A percentile compares a stretch with the other conserved stretches of the same genome.
These are phyloP conservation scores for Linnemannia hyalina DNA, from an alignment of 192 early-diverging fungal genomes.

Conservation along the genomic window DNA sequence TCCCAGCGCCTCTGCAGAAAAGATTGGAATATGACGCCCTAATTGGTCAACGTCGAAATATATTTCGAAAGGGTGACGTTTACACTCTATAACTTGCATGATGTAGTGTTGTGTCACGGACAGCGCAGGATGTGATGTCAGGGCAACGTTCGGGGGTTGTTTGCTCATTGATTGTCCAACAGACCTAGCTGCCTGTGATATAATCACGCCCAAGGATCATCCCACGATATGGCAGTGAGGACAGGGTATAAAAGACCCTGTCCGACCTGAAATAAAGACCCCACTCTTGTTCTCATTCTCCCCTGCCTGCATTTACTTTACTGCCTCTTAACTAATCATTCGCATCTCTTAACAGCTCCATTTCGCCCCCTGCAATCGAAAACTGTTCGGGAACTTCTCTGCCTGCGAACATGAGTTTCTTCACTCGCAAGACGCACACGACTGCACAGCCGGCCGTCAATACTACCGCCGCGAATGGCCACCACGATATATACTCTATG, in stretches of 20 bases:
- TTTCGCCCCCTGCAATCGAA: slow-evolving; percentile 12
- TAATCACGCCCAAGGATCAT: background rate
- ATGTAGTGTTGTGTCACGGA: background rate
- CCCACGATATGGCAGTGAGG: background rate
- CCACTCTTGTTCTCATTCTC: background rate
- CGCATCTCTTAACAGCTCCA: slow-evolving; percentile 4
- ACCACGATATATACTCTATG: background rate
- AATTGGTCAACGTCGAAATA: background rate
- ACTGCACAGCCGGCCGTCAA: slow-evolving; percentile 9
- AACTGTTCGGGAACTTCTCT: slow-evolving; percentile 4
- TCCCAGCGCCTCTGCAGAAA: too few relatives aligned
- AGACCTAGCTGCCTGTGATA: background rate
- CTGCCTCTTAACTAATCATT: slow-evolving; percentile 1
- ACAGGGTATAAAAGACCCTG: background rate
- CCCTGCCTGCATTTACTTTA: slow-evolving; percentile 5
- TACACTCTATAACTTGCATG: background rate
- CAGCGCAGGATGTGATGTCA: slow-evolving; percentile 2
- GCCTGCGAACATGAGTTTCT: slow-evolving; percentile 3
- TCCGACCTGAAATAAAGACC: background rate
- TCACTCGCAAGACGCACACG: slow-evolving; percentile 4
- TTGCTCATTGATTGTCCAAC: background rate
- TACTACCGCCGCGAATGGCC: background rate
- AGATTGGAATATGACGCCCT: too few relatives aligned
- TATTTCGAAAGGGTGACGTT: slow-evolving; percentile 1
- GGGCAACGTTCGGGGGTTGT: background rate